Evolutionary conservation across 2,329 filamentous ascomycete species (phyloP).

Genomic region (Sclerotinia subarctica): DNA sequence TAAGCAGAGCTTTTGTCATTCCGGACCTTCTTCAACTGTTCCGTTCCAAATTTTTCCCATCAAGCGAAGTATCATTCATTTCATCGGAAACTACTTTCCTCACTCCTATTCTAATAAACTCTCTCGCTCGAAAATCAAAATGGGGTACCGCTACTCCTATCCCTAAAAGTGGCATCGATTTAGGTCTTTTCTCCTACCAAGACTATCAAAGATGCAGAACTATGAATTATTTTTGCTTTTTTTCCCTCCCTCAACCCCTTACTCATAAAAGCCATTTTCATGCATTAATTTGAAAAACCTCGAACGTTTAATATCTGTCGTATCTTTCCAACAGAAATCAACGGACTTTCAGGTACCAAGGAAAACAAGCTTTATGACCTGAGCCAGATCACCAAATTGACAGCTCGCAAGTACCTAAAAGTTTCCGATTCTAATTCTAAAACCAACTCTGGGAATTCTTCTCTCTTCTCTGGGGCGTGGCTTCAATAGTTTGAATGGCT

Average conservation of each 20-base stretch:
- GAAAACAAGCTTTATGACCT: not conserved
- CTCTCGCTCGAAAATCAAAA: not conserved
- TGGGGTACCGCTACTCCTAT: not conserved
- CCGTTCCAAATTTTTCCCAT: not conserved
- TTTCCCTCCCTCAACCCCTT: not conserved
- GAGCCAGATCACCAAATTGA: not conserved
- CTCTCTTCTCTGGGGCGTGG: not conserved
- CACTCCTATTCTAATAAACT: not conserved
- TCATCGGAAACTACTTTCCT: not conserved
- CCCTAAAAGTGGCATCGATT: not conserved
- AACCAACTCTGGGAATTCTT: not conserved
- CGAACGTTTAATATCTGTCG: not conserved
- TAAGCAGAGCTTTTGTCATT: not conserved
- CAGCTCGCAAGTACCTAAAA: not conserved
- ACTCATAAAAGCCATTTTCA: not conserved
- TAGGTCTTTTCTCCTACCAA: not conserved
- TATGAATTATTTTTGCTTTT: not conserved
- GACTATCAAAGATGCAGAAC: not conserved
- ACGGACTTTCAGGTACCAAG: slow-evolving; percentile 7
- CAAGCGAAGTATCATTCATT: not conserved
- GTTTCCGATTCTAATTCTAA: not conserved
- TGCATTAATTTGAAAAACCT: not conserved
- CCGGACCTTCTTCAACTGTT: not conserved
- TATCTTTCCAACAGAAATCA: not conserved
- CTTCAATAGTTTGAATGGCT: slow-evolving; percentile 19